Base-by-base conservation (phyloP, 306 rosid genomes). In the Herpetospermum pedunculosum region DNA sequence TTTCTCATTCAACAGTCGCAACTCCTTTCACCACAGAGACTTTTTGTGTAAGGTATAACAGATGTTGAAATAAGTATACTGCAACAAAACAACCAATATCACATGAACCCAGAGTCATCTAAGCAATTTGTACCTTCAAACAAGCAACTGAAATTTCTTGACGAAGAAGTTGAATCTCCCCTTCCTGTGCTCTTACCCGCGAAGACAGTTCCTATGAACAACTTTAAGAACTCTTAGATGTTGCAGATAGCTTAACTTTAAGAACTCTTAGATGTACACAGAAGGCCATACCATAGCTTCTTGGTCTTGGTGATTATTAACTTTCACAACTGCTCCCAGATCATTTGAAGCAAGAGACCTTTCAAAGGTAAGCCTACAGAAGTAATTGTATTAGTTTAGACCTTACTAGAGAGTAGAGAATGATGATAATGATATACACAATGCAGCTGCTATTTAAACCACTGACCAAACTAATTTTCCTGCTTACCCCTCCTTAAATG, bases 121-220 rank as follows among this genome's bases (percentile, higher is more conserved):
- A 34, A 80, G 74, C 37, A 72, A 5, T 50, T 9, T 21, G 64
- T 80, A 94, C 98, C 90, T 88, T 88, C 84, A 94, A 73, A 81
- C 88, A 83, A 19, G 97, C 90, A 83, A 80, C 58, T 38, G 91
- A 80, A 79, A 91, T 86, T 78, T 91, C 92, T 78, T 90, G 88
- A 47, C 89, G 96, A 78, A 94, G 98, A 74, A 83, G 84, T 47
- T 79, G 82, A 74, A 94, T 91, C 89, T 91, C 98, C 77, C 84
- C 88, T 85, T 88, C 96, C 79, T 87, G 92, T 3, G 37, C 82
- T 82, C 75, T 86, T 77, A 88, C 88, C 76, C 70, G 87, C 49
- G 97, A 86, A 74, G 68, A 76, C 70, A 94, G 90, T 77, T 91
- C 96, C 98, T 94, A 77, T 65, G 78, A 64, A 78, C 70, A 75